Percentiles rank a stretch among this genome's conserved stretches.
These are phyloP conservation scores for Rhododendron williamsianum DNA, from an alignment of 148 eudicot species.

Conservation along the genomic window DNA sequence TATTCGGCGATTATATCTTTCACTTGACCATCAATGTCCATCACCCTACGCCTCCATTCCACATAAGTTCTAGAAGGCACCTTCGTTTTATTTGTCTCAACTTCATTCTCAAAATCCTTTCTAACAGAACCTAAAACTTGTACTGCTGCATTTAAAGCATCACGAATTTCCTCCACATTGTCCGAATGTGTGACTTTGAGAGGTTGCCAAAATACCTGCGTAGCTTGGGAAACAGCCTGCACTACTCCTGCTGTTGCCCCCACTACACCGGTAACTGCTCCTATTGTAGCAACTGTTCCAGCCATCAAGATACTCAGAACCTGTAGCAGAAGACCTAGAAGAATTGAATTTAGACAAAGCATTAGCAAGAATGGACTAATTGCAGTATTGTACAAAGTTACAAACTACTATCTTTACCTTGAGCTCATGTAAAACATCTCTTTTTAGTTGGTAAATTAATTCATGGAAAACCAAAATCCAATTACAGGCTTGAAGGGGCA, in stretches of 20 bases:
- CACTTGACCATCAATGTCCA: not conserved
- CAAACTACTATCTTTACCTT: not conserved
- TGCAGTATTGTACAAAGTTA: not conserved
- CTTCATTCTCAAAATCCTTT: not conserved
- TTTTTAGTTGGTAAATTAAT: not conserved
- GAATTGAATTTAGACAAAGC: not conserved
- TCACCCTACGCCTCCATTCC: not conserved
- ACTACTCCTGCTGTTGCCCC: not conserved
- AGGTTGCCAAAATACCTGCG: not conserved
- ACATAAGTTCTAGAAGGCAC: not conserved
- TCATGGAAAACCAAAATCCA: not conserved
- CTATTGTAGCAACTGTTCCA: not conserved
- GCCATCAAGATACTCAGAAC: not conserved
- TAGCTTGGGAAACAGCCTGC: not conserved
- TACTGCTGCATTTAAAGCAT: not conserved
- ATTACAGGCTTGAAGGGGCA: not conserved
- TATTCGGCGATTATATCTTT: not conserved
- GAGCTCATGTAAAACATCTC: not conserved
- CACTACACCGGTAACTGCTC: not conserved
- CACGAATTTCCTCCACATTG: not conserved
- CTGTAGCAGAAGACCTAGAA: not conserved
- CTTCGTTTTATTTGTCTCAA: not conserved
- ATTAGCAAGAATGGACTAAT: not conserved
- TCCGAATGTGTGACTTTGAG: not conserved
- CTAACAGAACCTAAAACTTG: not conserved